Percentiles rank a stretch among this genome's conserved stretches.
Conservation (phyloP, 1,284 basidiomycete species). For the Xerocomus amazonicus region DNA sequence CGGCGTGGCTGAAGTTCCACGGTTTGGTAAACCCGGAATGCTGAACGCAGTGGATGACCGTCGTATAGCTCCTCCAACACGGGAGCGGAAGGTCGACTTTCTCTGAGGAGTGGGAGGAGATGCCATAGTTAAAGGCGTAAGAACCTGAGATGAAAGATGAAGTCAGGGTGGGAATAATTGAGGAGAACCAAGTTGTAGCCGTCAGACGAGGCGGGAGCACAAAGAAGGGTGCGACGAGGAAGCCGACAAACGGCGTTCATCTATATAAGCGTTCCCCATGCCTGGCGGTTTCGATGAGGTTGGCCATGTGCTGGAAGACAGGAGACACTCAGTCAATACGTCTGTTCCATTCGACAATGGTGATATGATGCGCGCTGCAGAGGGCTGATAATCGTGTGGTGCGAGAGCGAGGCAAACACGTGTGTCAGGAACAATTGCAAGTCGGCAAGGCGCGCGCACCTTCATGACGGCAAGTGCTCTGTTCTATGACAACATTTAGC, state of each 20-base stretch:
- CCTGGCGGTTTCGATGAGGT: constrained; percentile 37
- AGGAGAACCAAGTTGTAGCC: constrained; percentile 8
- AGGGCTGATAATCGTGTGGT: constrained; percentile 36
- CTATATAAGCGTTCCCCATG: constrained; percentile 30
- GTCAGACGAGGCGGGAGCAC: constrained; percentile 15
- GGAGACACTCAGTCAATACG: constrained; percentile 18
- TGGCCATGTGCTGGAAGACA: constrained; percentile 29
- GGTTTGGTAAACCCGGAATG: constrained; percentile 29
- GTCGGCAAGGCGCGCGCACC: constrained; percentile 14
- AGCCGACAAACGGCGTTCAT: constrained; percentile 17
- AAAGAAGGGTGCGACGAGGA: constrained; percentile 20
- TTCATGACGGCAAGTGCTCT: constrained; percentile 4
- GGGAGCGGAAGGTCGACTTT: constrained; percentile 33
- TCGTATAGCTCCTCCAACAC: constrained; percentile 32
- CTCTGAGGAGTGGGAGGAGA: constrained; percentile 29
- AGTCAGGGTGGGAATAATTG: constrained; percentile 3
- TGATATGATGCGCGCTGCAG: constrained; percentile 32
- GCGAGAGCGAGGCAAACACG: constrained; percentile 30
- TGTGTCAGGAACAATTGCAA: constrained; percentile 15
- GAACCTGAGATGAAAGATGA: constrained; percentile 3
- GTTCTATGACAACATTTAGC: constrained; percentile 6
- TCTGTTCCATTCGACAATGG: constrained; percentile 21
- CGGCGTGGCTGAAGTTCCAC: constrained; percentile 25
- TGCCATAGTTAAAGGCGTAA: constrained; percentile 15
- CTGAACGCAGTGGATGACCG: constrained; percentile 34